Evolutionary conservation across 176 grass and related monocot species (phyloP).

Genomic region (Oryza nivara): DNA sequence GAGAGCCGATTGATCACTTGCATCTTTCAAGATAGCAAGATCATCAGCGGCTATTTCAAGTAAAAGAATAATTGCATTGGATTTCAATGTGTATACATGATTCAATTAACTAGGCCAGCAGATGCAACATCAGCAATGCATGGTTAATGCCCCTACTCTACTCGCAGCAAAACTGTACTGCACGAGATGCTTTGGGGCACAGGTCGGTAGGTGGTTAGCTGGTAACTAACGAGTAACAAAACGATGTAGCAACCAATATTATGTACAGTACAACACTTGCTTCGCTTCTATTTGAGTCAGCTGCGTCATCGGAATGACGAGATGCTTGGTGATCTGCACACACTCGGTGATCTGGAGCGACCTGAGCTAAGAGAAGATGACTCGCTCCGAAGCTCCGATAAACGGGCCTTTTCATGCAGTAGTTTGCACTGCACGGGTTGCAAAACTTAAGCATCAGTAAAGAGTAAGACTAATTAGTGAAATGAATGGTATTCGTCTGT

Average conservation of each 20-base stretch:
- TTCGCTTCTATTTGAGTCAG: background rate
- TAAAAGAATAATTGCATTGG: background rate
- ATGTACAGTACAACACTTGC: conserved; percentile 49
- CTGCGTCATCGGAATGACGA: conserved; percentile 39
- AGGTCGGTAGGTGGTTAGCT: conserved; percentile 40
- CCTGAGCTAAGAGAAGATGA: conserved; percentile 35
- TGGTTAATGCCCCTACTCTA: conserved; percentile 8
- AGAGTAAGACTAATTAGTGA: background rate
- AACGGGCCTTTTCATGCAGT: conserved; percentile 54
- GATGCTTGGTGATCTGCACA: conserved; percentile 43
- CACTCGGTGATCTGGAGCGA: conserved; percentile 8
- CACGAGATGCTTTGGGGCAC: conserved; percentile 5
- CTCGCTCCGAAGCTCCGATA: conserved; percentile 46
- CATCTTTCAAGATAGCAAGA: too few relatives aligned
- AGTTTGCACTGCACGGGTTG: conserved; percentile 55
- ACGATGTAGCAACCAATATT: background rate
- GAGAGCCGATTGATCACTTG: too few relatives aligned
- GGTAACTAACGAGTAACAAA: conserved; percentile 40
- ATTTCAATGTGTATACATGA: conserved; percentile 7
- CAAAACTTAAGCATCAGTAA: background rate
- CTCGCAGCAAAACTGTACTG: conserved; percentile 28
- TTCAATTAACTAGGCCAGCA: conserved; percentile 1
- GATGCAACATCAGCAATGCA: conserved; percentile 20
- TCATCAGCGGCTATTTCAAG: background rate
- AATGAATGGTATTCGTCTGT: background rate